Evolutionary conservation across 73 alveolate genomes (phyloP), one percentile per base, ranked within the genome.

Genomic region (Paraurostyla sp.): DNA sequence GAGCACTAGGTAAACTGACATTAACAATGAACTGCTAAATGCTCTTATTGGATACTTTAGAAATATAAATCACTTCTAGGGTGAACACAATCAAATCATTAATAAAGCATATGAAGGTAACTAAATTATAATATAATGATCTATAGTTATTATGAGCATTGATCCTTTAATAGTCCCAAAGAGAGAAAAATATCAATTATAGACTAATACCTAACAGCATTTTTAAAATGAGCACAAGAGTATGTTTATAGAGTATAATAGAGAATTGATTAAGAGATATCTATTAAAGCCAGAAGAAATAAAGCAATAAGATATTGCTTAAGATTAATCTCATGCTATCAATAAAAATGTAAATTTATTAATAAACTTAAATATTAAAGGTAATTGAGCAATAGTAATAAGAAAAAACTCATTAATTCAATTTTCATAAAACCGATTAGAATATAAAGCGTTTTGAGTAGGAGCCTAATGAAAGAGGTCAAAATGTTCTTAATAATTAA

Each of bases 91-190:
- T 13, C 38, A 22, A 3, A 33, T 73, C 0, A 73, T 73, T 25
- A 25, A 68, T n/a, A 43, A 73, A 27, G n/a, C 46, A 45, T 3
- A 73, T 25, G 65, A 73, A 73, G 80, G 80, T 62, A 62, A 62
- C 30, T 62, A 13, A 20, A 56, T 16, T 11, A 56, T 13, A 20
- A 13, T 56, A 13, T 15, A 46, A 13, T 46, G 18, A 30, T 62
- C 16, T 62, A 15, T 62, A 62, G 86, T 73, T 2, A 43, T 73
- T 25, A 48, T 11, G n/a, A 30, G 25, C 2, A 43, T 73, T n/a
- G 86, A 73, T 73, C 71, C 86, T 16, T 0, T 73, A 11, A 16
- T 73, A 20, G 71, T 48, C 0, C 86, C 86, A 40, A 73, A 71
- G 46, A 73, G 29, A 25, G 86, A 73, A 45, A 73, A 73, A 73